A percentile compares a stretch with the other conserved stretches of the same genome.
phyloP scores from a whole-genome alignment of 805 yeast genomes.

The Pichia exigua region DNA sequence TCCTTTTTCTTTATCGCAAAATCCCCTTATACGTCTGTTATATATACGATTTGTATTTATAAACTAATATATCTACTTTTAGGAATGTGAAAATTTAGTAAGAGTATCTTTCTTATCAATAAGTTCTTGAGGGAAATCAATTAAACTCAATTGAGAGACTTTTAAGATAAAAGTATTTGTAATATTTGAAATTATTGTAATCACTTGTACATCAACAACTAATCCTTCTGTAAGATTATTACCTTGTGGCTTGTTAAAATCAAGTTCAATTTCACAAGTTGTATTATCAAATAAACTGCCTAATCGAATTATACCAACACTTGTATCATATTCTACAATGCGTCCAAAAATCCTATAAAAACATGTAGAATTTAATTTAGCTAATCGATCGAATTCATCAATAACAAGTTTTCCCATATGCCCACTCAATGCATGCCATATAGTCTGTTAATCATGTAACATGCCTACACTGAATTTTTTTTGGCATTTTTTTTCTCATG shows the following conservation, averaged over 20 bases:
- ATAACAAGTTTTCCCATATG: conserved; percentile 4
- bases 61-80: background rate
- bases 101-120: background rate
- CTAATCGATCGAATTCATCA: conserved; percentile 7
- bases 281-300: conserved; percentile 11
- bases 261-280: conserved; percentile 1
- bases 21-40: background rate
- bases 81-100: background rate
- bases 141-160: background rate
- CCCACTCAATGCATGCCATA: background rate
- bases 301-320: conserved; percentile 12
- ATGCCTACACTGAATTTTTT: background rate
- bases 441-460: background rate
- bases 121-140: background rate
- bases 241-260: conserved; percentile 9
- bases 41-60: background rate
- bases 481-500: background rate
- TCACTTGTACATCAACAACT: conserved; percentile 20
- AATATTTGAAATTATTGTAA: background rate
- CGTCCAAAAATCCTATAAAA: conserved; percentile 19
- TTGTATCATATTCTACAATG: conserved; percentile 15
- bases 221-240: conserved; percentile 14
- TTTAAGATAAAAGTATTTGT: background rate
- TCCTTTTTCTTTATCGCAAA: background rate
- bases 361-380: conserved; percentile 6